phyloP scores from a whole-genome alignment of 257 asterid species.

The Solanum dulcamara region DNA sequence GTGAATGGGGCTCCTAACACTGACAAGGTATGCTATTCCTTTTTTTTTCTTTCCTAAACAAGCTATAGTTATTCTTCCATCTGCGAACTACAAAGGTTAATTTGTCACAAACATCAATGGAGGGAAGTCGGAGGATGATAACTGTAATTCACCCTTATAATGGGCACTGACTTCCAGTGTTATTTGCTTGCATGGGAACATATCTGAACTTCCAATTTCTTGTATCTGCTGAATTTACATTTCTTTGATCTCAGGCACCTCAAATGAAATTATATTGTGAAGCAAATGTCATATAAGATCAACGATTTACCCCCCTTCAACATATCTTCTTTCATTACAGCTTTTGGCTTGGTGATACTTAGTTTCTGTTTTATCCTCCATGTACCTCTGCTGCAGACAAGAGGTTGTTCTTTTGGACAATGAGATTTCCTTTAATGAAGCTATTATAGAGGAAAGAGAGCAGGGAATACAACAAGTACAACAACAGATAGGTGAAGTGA shows the following conservation, averaged over 20 bases:
- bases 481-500: conserved; percentile 93
- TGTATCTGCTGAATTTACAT: neutral
- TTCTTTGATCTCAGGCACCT: neutral
- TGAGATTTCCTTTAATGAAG: conserved; percentile 86
- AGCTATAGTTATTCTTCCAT: too few species aligned
- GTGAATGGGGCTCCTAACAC: neutral
- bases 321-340: neutral
- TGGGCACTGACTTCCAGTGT: neutral
- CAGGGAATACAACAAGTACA: conserved; percentile 92
- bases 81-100: too few species aligned
- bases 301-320: neutral
- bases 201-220: neutral
- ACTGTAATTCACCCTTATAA: neutral
- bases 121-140: neutral
- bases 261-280: neutral
- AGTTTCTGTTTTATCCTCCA: neutral
- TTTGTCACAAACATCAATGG: neutral
- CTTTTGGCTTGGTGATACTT: neutral
- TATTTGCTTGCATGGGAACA: neutral
- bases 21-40: neutral
- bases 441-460: conserved; percentile 89
- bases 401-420: conserved; percentile 76
- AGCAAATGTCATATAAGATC: neutral
- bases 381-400: conserved; percentile 50
- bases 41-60: neutral